Conservation (phyloP, 2,329 filamentous ascomycete genomes). For the Zasmidium angulare region DNA sequence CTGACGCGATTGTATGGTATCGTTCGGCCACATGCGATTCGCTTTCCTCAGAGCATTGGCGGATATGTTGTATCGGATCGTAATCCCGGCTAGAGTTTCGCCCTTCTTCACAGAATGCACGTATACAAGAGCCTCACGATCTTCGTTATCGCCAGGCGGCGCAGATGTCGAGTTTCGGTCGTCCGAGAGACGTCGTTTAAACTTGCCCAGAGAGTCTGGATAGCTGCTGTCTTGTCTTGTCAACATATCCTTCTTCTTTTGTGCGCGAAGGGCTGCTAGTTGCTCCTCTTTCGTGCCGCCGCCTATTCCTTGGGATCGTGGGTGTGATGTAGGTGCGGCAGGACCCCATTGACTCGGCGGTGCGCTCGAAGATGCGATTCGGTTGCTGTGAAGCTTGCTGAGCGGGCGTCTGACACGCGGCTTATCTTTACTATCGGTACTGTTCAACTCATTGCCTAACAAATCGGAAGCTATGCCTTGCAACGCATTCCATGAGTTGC, state of each 20-base stretch:
- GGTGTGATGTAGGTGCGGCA: conserved; percentile 33
- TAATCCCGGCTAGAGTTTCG: conserved; percentile 88
- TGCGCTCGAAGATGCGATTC: conserved; percentile 35
- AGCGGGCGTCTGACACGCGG: conserved; percentile 35
- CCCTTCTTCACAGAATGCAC: conserved; percentile 78
- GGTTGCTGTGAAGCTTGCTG: conserved; percentile 14
- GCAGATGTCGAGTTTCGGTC: conserved; percentile 52
- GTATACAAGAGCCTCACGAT: conserved; percentile 80
- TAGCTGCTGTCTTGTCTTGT: conserved; percentile 39
- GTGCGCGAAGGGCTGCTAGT: conserved; percentile 47
- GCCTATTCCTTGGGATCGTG: conserved; percentile 41
- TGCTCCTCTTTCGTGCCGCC: conserved; percentile 48
- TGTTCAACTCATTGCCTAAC: conserved; percentile 41
- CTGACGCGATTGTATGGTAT: conserved; percentile 81
- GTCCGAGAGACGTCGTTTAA: conserved; percentile 69
- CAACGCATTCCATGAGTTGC: conserved; percentile 50
- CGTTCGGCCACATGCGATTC: conserved; percentile 93
- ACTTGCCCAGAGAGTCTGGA: conserved; percentile 47
- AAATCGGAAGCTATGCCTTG: conserved; percentile 52
- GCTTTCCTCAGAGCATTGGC: conserved; percentile 79
- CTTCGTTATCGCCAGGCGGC: conserved; percentile 58
- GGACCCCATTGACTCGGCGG: conserved; percentile 52
- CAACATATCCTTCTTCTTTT: conserved; percentile 51
- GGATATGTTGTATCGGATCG: conserved; percentile 85
- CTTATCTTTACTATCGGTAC: conserved; percentile 13